Conservation (phyloP, 305 asterid species). For the Fraxinus baroniana region DNA sequence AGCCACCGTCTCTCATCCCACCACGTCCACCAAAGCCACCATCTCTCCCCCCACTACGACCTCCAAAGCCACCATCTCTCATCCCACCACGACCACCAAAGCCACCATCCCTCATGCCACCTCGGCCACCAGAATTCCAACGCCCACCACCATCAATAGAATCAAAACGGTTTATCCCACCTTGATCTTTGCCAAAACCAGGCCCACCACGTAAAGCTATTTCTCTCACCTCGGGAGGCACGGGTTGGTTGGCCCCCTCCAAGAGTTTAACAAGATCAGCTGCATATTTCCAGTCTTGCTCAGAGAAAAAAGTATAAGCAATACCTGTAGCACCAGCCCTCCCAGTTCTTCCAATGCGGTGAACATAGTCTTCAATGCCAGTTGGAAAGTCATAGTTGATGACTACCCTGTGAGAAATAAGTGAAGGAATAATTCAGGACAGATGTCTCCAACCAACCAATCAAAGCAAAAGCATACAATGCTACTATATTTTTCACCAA, state of each 20-base stretch:
- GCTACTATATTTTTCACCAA: neutral
- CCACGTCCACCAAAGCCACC: conserved; percentile 57
- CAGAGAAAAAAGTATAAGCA: conserved; percentile 84
- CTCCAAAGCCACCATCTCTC: conserved; percentile 57
- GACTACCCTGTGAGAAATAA: conserved; percentile 61
- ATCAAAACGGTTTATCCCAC: conserved; percentile 63
- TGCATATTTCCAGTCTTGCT: conserved; percentile 93
- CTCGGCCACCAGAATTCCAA: conserved; percentile 75
- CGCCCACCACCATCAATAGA: conserved; percentile 60
- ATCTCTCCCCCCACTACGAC: conserved; percentile 61
- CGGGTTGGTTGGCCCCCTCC: conserved; percentile 94
- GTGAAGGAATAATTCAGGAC: neutral
- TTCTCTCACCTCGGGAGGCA: conserved; percentile 81
- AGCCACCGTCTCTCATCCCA: conserved; percentile 56
- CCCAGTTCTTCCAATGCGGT: conserved; percentile 96
- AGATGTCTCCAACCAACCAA: neutral
- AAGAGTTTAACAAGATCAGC: conserved; percentile 77
- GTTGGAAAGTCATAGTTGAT: conserved; percentile 90
- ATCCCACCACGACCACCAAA: conserved; percentile 61
- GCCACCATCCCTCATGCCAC: conserved; percentile 54
- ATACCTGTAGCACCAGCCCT: conserved; percentile 97
- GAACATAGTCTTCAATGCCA: conserved; percentile 96
- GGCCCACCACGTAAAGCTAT: conserved; percentile 89
- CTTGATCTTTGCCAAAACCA: conserved; percentile 64
- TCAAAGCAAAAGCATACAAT: neutral